These are phyloP conservation scores for Miscanthus lutarioriparius DNA, from an alignment of 176 grass and related monocot species.

Conservation along the genomic window DNA sequence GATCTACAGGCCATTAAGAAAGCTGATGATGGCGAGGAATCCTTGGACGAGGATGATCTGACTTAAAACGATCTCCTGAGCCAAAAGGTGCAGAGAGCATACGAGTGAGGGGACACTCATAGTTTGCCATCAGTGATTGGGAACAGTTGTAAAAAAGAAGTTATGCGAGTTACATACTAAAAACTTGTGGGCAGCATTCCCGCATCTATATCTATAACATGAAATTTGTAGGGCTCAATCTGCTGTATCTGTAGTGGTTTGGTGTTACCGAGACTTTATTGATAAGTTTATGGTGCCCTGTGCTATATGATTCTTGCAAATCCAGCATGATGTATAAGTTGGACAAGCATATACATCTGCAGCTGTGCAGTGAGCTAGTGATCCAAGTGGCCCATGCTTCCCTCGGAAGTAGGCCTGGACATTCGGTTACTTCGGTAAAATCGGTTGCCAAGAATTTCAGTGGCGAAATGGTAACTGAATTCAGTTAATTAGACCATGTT, in stretches of 20 bases:
- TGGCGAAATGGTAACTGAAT: no score
- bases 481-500: no score
- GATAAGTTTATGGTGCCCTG: background rate
- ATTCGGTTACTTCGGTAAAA: no score
- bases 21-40: conserved; percentile 41
- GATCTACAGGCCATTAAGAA: conserved; percentile 74
- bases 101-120: background rate
- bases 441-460: no score
- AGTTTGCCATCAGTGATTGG: background rate
- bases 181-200: background rate
- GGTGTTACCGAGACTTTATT: background rate
- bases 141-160: conserved; percentile 32
- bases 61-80: conserved; percentile 43
- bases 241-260: background rate
- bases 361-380: no score
- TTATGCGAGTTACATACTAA: background rate
- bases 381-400: no score
- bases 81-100: background rate
- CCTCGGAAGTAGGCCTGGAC: no score
- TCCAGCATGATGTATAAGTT: no score
- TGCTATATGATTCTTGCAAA: background rate
- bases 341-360: no score
- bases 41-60: conserved; percentile 90
- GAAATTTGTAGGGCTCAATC: background rate
- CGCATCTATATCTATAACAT: background rate